These are phyloP conservation scores for Sporothrix brunneoviolacea DNA, from an alignment of 2,329 filamentous ascomycete genomes.

Conservation along the genomic window DNA sequence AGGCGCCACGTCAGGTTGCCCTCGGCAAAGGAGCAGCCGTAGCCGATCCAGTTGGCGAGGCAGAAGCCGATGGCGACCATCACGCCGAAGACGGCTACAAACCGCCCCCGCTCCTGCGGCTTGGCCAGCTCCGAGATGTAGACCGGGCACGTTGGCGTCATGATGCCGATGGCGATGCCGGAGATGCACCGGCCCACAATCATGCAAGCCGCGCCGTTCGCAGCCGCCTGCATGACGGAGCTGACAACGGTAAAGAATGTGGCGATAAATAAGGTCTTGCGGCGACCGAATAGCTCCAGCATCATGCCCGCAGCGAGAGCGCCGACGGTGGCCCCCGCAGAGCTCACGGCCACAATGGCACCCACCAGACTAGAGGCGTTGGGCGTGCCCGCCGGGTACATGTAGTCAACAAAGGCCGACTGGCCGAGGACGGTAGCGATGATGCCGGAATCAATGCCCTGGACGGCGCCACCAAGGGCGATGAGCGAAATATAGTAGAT, in stretches of 20 bases:
- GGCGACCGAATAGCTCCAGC: conserved; percentile 13
- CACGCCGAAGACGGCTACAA: conserved; percentile 25
- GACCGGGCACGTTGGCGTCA: conserved; percentile 21
- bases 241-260: conserved; percentile 18
- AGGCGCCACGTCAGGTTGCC: conserved; percentile 29
- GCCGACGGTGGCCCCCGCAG: background rate
- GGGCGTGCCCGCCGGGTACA: conserved; percentile 1
- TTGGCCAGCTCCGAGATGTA: conserved; percentile 25
- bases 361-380: background rate
- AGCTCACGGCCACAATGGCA: background rate
- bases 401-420: background rate
- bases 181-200: conserved; percentile 23
- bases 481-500: no score
- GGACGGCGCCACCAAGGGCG: conserved; percentile 2
- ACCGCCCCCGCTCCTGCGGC: conserved; percentile 22
- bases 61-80: conserved; percentile 32
- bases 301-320: background rate
- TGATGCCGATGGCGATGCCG: conserved; percentile 22
- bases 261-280: conserved; percentile 5
- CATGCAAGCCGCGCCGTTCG: conserved; percentile 21
- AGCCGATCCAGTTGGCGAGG: conserved; percentile 34
- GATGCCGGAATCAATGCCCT: conserved; percentile 3
- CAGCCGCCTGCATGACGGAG: conserved; percentile 18
- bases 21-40: conserved; percentile 27
- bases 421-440: conserved; percentile 5